Conservation (phyloP, 371 early-diverging fungal genomes). For the Lichtheimia corymbifera region DNA sequence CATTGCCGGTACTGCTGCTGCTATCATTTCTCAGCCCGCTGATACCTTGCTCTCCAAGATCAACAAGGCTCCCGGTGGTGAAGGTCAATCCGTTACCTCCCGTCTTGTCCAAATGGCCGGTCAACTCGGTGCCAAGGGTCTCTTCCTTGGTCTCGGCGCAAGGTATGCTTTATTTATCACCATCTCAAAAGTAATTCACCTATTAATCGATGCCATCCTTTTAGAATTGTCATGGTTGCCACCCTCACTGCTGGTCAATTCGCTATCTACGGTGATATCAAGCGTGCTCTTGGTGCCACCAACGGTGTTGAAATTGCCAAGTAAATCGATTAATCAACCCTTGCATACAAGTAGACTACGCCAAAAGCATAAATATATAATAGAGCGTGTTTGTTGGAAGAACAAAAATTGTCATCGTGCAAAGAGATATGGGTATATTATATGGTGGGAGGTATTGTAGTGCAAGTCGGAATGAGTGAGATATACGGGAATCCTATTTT, state of each 20-base stretch:
- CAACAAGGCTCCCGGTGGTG: constrained; percentile 72
- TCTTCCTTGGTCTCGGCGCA: constrained; percentile 72
- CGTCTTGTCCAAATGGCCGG: constrained; percentile 60
- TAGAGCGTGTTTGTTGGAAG: no score
- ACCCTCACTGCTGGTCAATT: constrained; percentile 76
- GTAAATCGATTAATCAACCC: neutral
- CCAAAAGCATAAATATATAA: no score
- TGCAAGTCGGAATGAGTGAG: no score
- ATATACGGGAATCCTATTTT: no score
- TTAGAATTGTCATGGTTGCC: constrained; percentile 80
- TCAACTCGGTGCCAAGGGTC: constrained; percentile 64
- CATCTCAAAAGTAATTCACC: no score
- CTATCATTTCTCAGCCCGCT: constrained; percentile 63
- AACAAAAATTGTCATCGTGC: no score
- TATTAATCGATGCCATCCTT: no score
- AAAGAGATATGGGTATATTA: no score
- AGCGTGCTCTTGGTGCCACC: constrained; percentile 72
- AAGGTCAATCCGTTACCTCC: constrained; percentile 57
- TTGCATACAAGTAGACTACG: no score
- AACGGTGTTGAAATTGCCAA: constrained; percentile 58
- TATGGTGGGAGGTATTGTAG: no score
- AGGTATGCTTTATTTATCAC: no score
- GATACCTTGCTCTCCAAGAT: constrained; percentile 65
- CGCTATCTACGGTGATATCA: constrained; percentile 66
- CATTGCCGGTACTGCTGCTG: constrained; percentile 62